Base-by-base conservation (phyloP, 768 basidiomycete species). In the Amanita muscaria region DNA sequence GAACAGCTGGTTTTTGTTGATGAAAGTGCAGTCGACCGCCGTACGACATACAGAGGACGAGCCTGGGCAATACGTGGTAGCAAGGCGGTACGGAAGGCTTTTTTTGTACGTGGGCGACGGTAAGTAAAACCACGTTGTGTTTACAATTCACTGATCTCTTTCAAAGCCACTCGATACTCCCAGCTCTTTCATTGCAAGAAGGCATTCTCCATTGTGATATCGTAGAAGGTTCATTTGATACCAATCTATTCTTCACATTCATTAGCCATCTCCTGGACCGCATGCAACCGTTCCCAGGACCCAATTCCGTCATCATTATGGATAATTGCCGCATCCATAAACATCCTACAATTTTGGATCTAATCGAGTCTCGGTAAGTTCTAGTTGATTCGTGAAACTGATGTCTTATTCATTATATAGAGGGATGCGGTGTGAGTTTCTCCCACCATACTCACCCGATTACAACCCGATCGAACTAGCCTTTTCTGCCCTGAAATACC, bases 201-300 rank as follows among this genome's bases (percentile, higher is more conserved):
- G 64, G 64, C 1, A 52, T 64, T 4, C 52, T 65, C 2, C 51
- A 59, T 45, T 51, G 55, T 2, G 50, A 59, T 3, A 55, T 61
- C 10, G 54, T 63, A 24, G 45, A 53, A 22, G 40, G 58, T 12
- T 63, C 64, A 7, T 59, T 58, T 30, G 54, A 49, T 15, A 45
- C 49, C 1, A 52, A 53, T 14, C 49, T 55, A 16, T 65, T 61
- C 39, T 21, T 15, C 11, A 21, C 50, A 9, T 61, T 51, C 37
- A 47, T 60, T 32, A 46, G 51, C 31, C 46, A 29, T 14, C 53
- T 62, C 9, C 47, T 64, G 2, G 48, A 55, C 31, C 16, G 43
- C n/a, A 64, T 67, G 63, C 60, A 64, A 31, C 61, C 59, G 8
- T 68, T 49, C 31, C 63, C 60, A 16, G 42, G 11, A 4, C 31